These are phyloP conservation scores for Malassezia brasiliensis DNA, from an alignment of 1,284 basidiomycete genomes.

Conservation along the genomic window DNA sequence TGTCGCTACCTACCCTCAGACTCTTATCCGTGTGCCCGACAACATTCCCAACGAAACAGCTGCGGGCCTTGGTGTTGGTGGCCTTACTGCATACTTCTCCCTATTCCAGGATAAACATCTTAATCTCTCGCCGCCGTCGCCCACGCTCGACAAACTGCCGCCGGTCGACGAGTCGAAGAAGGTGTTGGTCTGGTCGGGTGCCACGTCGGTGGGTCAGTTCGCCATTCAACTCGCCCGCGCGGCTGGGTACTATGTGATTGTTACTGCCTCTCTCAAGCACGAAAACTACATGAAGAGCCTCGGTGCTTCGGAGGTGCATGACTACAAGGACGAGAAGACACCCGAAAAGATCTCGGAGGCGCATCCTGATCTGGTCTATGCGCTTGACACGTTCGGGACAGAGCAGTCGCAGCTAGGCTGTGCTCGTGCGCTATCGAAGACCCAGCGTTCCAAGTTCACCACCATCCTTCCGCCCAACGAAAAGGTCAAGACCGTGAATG, in stretches of 20 bases:
- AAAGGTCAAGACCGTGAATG: constrained; percentile 28
- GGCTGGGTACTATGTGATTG: constrained; percentile 52
- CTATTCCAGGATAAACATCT: constrained; percentile 20
- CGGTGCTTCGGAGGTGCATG: constrained; percentile 44
- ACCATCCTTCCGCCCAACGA: constrained; percentile 32
- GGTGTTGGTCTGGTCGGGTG: constrained; percentile 54
- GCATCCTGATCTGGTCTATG: constrained; percentile 35
- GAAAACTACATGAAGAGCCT: constrained; percentile 30
- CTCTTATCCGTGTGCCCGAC: constrained; percentile 31
- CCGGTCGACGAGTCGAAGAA: constrained; percentile 21
- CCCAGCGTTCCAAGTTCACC: constrained; percentile 25
- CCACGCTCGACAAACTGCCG: constrained; percentile 21
- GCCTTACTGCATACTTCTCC: constrained; percentile 25
- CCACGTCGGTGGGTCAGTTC: constrained; percentile 54
- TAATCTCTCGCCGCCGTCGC: constrained; percentile 18
- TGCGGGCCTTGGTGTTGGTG: constrained; percentile 32
- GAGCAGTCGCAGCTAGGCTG: constrained; percentile 33
- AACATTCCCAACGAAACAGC: constrained; percentile 23
- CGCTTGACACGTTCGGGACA: constrained; percentile 40
- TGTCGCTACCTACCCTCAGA: constrained; percentile 39
- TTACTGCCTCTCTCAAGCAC: constrained; percentile 50
- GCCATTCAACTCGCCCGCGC: constrained; percentile 47
- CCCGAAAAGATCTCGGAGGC: constrained; percentile 33
- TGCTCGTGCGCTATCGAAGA: constrained; percentile 25
- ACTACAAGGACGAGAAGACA: constrained; percentile 52